Percentiles rank a stretch among this genome's conserved stretches.
Evolutionary conservation across 768 basidiomycete species (phyloP).

Genomic region (Leccinum uliginosum): DNA sequence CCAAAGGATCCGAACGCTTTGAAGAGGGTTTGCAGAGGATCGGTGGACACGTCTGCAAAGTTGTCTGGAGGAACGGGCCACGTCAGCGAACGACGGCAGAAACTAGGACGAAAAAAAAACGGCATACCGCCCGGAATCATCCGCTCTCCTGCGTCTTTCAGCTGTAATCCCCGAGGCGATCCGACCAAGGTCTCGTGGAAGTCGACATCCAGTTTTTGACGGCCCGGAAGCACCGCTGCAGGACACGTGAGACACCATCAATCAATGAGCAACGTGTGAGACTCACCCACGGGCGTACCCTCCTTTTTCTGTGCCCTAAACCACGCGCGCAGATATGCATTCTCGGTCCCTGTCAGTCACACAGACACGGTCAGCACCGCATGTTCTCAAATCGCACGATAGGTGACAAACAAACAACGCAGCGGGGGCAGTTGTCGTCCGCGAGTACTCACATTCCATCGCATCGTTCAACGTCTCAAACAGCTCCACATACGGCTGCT

Average conservation of each 20-base stretch:
- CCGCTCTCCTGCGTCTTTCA: conserved; percentile 67
- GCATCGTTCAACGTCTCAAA: conserved; percentile 85
- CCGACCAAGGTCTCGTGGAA: conserved; percentile 40
- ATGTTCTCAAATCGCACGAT: background rate
- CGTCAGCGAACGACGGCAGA: background rate
- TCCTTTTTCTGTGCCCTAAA: conserved; percentile 64
- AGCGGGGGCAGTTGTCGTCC: background rate
- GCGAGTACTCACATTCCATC: conserved; percentile 75
- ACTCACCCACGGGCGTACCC: conserved; percentile 41
- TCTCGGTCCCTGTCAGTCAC: conserved; percentile 73
- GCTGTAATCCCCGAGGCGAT: conserved; percentile 64
- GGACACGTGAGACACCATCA: background rate
- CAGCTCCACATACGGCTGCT: conserved; percentile 73
- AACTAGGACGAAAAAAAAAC: background rate
- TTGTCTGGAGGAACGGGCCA: conserved; percentile 7
- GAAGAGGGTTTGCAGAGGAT: conserved; percentile 71
- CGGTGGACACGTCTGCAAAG: conserved; percentile 35
- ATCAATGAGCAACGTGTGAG: background rate
- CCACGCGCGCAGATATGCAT: conserved; percentile 83
- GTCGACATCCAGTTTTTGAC: conserved; percentile 47
- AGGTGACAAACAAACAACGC: background rate
- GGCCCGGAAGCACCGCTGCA: conserved; percentile 44
- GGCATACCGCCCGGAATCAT: conserved; percentile 57
- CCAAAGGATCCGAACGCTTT: conserved; percentile 79
- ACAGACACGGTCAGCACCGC: conserved; percentile 3